Evolutionary conservation across 805 yeast genomes (phyloP), one percentile per base, ranked within the genome.

Genomic region (Starmerella vitae): DNA sequence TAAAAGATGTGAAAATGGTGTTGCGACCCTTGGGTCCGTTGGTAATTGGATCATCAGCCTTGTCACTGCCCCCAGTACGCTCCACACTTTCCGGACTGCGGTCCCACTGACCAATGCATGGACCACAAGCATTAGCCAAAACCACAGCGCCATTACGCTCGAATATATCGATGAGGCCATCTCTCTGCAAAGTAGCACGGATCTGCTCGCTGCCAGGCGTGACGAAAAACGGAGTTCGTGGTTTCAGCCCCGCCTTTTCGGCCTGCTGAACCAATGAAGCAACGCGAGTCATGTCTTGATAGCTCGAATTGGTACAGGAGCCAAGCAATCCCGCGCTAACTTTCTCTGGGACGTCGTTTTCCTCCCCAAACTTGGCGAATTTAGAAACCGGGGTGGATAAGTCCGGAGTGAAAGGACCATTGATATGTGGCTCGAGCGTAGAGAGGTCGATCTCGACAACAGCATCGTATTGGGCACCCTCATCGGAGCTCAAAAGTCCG

Each of bases 41-140:
- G 7, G 30, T 13, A 7, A 22, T 8, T 14, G 34, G 34, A 26
- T 31, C 34, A 18, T 19, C 25, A 8, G 34, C 34, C 38, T 69
- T 65, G 59, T 75, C 74, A 34, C 72, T 61, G 9, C 22, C 34
- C 32, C 81, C 72, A 18, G 14, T 30, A 8, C 15, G 15, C 58
- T 82, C 93, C 49, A 72, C 70, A 37, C 59, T 57, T 41, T 59
- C 64, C 26, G 58, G 50, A 34, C 40, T 36, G 68, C 97, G 80
- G 61, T 91, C 95, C 98, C 98, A 88, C 70, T 88, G 98, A 43
- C 98, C 98, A 59, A 88, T 88, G 69, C 98, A 88, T 56, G 97
- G 98, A 52, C 98, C 98, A 71, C 98, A 88, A 17, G 98, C 98
- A 61, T 88, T 88, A 39, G 97, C 95, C 52, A 88, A 71, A 33